Percentiles rank a stretch among this genome's conserved stretches.
Evolutionary conservation across 306 rosid species (phyloP).

Genomic region (Pyrus betulifolia): DNA sequence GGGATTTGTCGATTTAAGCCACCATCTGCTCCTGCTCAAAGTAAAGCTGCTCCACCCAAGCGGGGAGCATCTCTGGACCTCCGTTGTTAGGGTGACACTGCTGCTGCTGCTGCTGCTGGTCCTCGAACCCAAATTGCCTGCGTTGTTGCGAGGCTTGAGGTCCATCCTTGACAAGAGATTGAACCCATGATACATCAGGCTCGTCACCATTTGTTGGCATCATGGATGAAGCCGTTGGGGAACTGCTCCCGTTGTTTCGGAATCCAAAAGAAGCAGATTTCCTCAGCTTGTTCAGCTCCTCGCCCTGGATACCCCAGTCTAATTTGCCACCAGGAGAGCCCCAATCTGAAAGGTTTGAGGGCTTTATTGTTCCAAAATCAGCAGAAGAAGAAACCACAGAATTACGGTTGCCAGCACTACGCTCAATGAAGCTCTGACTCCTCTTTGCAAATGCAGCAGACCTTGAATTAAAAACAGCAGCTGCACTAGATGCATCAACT

Average conservation of each 20-base stretch:
- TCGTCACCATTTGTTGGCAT: constrained; percentile 24
- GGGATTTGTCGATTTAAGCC: constrained; percentile 28
- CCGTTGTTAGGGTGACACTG: constrained; percentile 40
- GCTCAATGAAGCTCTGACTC: constrained; percentile 72
- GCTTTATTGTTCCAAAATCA: constrained; percentile 15
- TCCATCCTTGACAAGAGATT: constrained; percentile 58
- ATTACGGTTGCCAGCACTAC: constrained; percentile 23
- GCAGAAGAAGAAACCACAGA: constrained; percentile 45
- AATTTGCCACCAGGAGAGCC: constrained; percentile 64
- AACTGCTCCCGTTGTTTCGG: constrained; percentile 28
- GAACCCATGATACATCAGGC: constrained; percentile 72
- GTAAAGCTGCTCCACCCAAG: constrained; percentile 62
- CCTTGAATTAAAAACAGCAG: constrained; percentile 38
- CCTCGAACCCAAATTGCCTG: constrained; percentile 29
- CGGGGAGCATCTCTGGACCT: constrained; percentile 32
- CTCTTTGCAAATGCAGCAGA: constrained; percentile 49
- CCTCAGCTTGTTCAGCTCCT: constrained; percentile 55
- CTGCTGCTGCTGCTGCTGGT: constrained; percentile 34
- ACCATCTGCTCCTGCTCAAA: constrained; percentile 65
- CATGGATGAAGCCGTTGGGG: constrained; percentile 11
- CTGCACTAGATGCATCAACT: constrained; percentile 26
- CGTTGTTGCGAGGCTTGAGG: constrained; percentile 24
- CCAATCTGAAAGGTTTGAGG: constrained; percentile 50
- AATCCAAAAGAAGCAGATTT: constrained; percentile 69
- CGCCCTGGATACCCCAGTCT: constrained; percentile 59